A percentile compares a stretch with the other conserved stretches of the same genome.
Conservation (phyloP, 2,329 filamentous ascomycete genomes). For the Chrysosporium queenslandicum region DNA sequence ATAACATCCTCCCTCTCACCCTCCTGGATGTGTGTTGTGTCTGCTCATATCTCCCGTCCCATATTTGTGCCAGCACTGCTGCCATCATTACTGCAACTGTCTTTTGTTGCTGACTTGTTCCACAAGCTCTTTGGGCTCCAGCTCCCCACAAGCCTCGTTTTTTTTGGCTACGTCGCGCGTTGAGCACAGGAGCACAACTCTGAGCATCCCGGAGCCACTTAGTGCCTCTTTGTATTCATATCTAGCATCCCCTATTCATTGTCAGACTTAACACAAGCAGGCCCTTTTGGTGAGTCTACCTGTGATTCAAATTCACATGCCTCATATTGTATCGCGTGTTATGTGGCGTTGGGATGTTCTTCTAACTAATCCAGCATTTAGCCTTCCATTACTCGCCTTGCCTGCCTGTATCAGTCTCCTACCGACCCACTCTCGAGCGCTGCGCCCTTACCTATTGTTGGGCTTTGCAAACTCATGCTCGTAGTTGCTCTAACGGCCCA, state of each 20-base stretch:
- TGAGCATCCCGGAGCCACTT: neutral
- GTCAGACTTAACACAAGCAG: neutral
- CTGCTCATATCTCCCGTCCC: neutral
- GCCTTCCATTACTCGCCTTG: neutral
- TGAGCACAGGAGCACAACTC: neutral
- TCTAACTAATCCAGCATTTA: neutral
- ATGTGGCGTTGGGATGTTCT: too few relatives aligned
- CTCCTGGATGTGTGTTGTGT: neutral
- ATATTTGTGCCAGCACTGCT: neutral
- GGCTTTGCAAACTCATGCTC: slow-evolving; percentile 14
- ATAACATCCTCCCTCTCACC: neutral
- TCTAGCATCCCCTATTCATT: neutral
- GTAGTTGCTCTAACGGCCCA: slow-evolving; percentile 15
- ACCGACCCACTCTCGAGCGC: neutral
- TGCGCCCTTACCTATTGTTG: neutral
- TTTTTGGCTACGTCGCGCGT: neutral
- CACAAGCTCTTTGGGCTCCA: slow-evolving; percentile 6
- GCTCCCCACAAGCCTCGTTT: slow-evolving; percentile 5
- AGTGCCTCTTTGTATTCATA: neutral
- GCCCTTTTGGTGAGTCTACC: neutral
- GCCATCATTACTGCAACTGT: neutral
- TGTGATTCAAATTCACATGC: too few relatives aligned
- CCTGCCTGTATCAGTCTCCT: neutral
- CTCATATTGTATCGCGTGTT: too few relatives aligned
- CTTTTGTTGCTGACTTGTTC: neutral